Percentiles rank a stretch among this genome's conserved stretches.
These are phyloP conservation scores for Ormosia emarginata DNA, from an alignment of 306 rosid genomes.

Conservation along the genomic window DNA sequence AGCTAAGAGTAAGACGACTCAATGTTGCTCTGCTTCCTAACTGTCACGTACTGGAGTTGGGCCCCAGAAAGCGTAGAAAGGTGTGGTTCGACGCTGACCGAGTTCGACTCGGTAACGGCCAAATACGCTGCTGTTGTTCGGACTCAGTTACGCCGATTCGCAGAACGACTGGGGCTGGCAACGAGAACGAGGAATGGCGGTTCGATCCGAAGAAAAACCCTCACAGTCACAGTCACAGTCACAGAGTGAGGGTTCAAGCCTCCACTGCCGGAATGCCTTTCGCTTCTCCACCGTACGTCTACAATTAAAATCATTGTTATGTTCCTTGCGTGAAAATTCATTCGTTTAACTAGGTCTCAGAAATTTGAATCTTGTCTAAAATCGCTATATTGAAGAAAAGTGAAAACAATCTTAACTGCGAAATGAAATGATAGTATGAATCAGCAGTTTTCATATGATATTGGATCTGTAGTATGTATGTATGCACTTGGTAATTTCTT, in stretches of 20 bases:
- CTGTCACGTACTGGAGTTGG: constrained; percentile 22
- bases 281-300: constrained; percentile 66
- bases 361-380: not conserved
- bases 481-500: not conserved
- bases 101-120: constrained; percentile 21
- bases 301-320: not conserved
- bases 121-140: constrained; percentile 56
- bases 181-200: constrained; percentile 57
- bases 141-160: constrained; percentile 66
- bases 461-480: not conserved
- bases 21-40: constrained; percentile 19
- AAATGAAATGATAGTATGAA: not conserved
- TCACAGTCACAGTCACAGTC: constrained; percentile 24
- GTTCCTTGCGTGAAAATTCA: not conserved
- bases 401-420: not conserved
- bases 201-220: constrained; percentile 54
- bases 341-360: not conserved
- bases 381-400: not conserved
- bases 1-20: constrained; percentile 31
- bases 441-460: not conserved
- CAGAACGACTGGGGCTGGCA: constrained; percentile 44
- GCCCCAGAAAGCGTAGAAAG: constrained; percentile 44
- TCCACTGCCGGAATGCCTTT: constrained; percentile 78
- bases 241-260: constrained; percentile 58
- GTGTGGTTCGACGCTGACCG: constrained; percentile 23